Percentiles rank a stretch among this genome's conserved stretches.
Conservation (phyloP, 2,329 filamentous ascomycete genomes). For the Cladosporium colombiae region DNA sequence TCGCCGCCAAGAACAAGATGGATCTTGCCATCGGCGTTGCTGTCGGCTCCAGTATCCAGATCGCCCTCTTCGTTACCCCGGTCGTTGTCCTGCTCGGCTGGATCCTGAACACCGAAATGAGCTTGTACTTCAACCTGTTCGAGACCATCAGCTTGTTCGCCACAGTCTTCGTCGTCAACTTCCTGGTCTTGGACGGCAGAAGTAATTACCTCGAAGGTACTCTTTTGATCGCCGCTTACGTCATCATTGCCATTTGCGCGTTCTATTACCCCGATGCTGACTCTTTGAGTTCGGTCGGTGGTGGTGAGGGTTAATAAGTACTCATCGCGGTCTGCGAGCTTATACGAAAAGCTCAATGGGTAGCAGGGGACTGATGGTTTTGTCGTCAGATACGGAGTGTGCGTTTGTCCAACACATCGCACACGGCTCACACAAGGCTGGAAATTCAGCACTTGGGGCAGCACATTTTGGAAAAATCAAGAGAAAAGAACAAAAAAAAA, state of each 20-base stretch:
- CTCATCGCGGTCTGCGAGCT: neutral
- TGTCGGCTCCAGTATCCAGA: slow-evolving; percentile 78
- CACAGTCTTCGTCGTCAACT: slow-evolving; percentile 81
- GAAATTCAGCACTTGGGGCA: neutral
- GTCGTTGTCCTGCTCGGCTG: slow-evolving; percentile 76
- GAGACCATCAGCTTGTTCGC: slow-evolving; percentile 75
- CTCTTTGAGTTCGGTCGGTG: slow-evolving; percentile 47
- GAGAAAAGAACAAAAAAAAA: neutral
- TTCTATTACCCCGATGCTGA: slow-evolving; percentile 52
- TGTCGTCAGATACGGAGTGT: neutral
- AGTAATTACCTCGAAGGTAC: slow-evolving; percentile 81
- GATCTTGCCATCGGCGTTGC: slow-evolving; percentile 79
- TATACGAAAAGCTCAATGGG: neutral
- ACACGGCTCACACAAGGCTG: neutral
- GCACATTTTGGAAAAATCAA: neutral
- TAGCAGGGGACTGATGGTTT: neutral
- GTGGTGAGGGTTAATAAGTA: slow-evolving; percentile 26
- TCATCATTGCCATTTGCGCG: slow-evolving; percentile 68
- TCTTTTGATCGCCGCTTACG: slow-evolving; percentile 73
- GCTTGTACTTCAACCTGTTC: slow-evolving; percentile 62
- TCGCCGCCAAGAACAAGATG: slow-evolving; percentile 83
- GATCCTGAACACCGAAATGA: slow-evolving; percentile 70
- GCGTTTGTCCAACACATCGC: neutral
- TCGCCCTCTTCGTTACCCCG: slow-evolving; percentile 76
- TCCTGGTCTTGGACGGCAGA: slow-evolving; percentile 78